These are phyloP conservation scores for Rhodamnia argentea DNA, from an alignment of 345 rosid species.

Conservation along the genomic window DNA sequence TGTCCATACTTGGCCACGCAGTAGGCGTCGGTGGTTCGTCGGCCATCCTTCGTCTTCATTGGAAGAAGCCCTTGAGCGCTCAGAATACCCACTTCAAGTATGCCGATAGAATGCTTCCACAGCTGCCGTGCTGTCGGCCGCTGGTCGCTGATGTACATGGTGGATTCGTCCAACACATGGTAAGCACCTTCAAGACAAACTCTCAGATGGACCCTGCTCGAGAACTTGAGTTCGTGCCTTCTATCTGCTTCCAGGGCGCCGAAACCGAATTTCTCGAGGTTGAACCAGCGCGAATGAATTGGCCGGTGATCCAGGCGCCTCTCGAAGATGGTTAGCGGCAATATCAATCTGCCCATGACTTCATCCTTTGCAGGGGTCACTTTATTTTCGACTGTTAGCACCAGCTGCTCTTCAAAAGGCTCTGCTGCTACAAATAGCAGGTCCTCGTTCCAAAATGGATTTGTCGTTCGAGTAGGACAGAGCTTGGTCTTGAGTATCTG, in stretches of 20 bases:
- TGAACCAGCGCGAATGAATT: slow-evolving; percentile 75
- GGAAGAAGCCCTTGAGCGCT: slow-evolving; percentile 72
- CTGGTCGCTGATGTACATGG: slow-evolving; percentile 75
- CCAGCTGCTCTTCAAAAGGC: slow-evolving; percentile 78
- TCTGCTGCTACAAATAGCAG: slow-evolving; percentile 88
- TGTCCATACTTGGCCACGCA: slow-evolving; percentile 84
- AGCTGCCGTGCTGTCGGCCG: slow-evolving; percentile 80
- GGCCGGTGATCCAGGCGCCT: slow-evolving; percentile 75
- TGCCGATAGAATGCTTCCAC: slow-evolving; percentile 83
- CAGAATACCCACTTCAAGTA: slow-evolving; percentile 77
- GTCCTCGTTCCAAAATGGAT: slow-evolving; percentile 87
- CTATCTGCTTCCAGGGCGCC: slow-evolving; percentile 75
- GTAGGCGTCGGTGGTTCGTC: slow-evolving; percentile 61
- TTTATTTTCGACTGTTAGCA: slow-evolving; percentile 55
- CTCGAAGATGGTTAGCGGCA: slow-evolving; percentile 52
- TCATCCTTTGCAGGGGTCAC: slow-evolving; percentile 58
- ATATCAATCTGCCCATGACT: slow-evolving; percentile 47
- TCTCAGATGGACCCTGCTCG: slow-evolving; percentile 68
- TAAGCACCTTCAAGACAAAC: slow-evolving; percentile 89
- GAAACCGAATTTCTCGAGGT: slow-evolving; percentile 75
- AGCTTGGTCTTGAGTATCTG: slow-evolving; percentile 67
- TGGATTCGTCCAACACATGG: slow-evolving; percentile 88
- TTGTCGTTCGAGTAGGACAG: slow-evolving; percentile 42
- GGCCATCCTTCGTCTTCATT: slow-evolving; percentile 64
- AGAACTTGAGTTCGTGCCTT: slow-evolving; percentile 71